phyloP scores from a whole-genome alignment of 139 green algal species.

The Choricystis sp. region DNA sequence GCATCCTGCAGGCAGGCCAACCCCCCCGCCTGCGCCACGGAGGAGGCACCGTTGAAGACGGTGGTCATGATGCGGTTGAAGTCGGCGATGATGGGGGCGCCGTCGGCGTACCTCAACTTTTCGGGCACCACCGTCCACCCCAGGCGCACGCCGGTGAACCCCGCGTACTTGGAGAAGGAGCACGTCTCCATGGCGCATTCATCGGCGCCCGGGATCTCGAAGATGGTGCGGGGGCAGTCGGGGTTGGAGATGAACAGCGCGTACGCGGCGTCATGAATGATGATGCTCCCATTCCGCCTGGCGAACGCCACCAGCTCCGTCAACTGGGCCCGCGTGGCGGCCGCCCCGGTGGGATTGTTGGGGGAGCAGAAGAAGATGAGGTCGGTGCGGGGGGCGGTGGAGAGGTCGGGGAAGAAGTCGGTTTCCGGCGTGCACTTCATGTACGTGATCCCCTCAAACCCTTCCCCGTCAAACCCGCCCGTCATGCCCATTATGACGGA shows the following conservation, averaged over 20 bases:
- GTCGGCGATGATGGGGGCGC: constrained; percentile 63
- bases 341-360: constrained; percentile 92
- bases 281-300: constrained; percentile 62
- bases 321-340: constrained; percentile 82
- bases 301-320: constrained; percentile 79
- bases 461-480: constrained; percentile 51
- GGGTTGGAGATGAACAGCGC: constrained; percentile 86
- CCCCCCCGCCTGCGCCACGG: constrained; percentile 69
- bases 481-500: constrained; percentile 97
- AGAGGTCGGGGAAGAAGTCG: constrained; percentile 94
- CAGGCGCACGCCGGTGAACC: constrained; percentile 93
- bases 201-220: constrained; percentile 83
- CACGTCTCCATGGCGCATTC: constrained; percentile 84
- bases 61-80: constrained; percentile 95
- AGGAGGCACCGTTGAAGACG: constrained; percentile 95
- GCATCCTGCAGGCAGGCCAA: constrained; percentile 76
- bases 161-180: constrained; percentile 93
- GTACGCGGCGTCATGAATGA: constrained; percentile 98
- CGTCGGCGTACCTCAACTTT: constrained; percentile 49
- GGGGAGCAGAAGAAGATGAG: constrained; percentile 99
- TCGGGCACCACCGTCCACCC: constrained; percentile 97
- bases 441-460: constrained; percentile 86
- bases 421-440: constrained; percentile 88
- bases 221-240: constrained; percentile 90
- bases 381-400: constrained; percentile 62